These are phyloP conservation scores for Hirsutella thompsonii DNA, from an alignment of 2,329 filamentous ascomycete species.

Conservation along the genomic window DNA sequence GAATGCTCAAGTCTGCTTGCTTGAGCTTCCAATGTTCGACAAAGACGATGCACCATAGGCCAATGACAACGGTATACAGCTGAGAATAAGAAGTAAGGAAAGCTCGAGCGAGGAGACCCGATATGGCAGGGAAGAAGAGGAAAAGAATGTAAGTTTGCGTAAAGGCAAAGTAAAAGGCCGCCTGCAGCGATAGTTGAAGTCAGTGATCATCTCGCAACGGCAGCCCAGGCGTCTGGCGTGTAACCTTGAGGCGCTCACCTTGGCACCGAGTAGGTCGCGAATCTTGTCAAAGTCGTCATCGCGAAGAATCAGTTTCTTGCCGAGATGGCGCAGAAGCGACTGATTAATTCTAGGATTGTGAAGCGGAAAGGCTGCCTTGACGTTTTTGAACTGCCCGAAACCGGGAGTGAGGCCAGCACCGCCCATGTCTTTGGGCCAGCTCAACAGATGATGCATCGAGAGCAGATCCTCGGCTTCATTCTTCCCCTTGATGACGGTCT, in stretches of 20 bases:
- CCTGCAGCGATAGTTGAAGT: slow-evolving; percentile 20
- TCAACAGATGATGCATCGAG: slow-evolving; percentile 56
- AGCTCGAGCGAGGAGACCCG: slow-evolving; percentile 56
- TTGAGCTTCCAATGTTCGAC: slow-evolving; percentile 72
- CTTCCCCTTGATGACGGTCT: slow-evolving; percentile 36
- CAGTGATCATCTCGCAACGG: not conserved
- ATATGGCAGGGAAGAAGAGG: slow-evolving; percentile 53
- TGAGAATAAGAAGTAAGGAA: slow-evolving; percentile 59
- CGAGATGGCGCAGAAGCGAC: slow-evolving; percentile 42
- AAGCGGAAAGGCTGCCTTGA: slow-evolving; percentile 48
- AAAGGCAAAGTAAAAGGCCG: slow-evolving; percentile 76
- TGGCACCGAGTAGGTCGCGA: slow-evolving; percentile 48
- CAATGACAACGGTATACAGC: slow-evolving; percentile 52
- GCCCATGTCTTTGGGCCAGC: slow-evolving; percentile 41
- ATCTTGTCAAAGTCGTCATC: slow-evolving; percentile 43
- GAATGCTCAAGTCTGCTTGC: slow-evolving; percentile 55
- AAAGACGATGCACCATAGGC: slow-evolving; percentile 60
- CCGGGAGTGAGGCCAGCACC: slow-evolving; percentile 50
- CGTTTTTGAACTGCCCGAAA: slow-evolving; percentile 44
- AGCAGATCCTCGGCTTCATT: slow-evolving; percentile 56
- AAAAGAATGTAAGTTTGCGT: slow-evolving; percentile 65
- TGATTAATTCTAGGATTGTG: slow-evolving; percentile 47
- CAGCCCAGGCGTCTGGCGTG: not conserved
- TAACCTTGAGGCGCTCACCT: slow-evolving; percentile 16
- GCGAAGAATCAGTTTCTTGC: slow-evolving; percentile 36